These are phyloP conservation scores for Mucor racemosus DNA, from an alignment of 371 early-diverging fungal species.

Conservation along the genomic window DNA sequence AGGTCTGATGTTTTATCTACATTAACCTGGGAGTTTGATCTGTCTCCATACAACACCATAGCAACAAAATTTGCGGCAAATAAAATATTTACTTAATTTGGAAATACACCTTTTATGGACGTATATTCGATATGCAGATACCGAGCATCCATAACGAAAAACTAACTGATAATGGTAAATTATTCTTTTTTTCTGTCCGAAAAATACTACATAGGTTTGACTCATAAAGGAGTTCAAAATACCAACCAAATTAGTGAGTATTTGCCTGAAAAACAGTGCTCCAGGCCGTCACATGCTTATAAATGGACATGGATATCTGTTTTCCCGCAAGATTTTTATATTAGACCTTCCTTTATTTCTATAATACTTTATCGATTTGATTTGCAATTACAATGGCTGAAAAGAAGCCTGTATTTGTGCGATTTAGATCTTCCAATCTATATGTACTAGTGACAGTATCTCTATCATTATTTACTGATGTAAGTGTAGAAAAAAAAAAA, in stretches of 20 bases:
- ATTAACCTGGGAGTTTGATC: not conserved
- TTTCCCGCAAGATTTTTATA: not conserved
- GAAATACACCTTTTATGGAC: not conserved
- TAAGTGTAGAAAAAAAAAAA: conserved; percentile 16
- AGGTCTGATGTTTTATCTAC: not conserved
- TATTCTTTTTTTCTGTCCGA: not conserved
- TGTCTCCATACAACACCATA: not conserved
- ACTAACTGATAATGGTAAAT: not conserved
- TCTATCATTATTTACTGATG: conserved; percentile 41
- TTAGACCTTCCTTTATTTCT: not conserved
- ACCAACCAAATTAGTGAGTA: not conserved
- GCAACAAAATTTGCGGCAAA: not conserved
- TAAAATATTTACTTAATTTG: not conserved
- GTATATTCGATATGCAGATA: too few species aligned
- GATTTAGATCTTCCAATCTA: conserved; percentile 31
- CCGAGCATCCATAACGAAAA: not conserved
- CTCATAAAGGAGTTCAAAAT: not conserved
- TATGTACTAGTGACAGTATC: conserved; percentile 43
- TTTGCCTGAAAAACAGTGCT: not conserved
- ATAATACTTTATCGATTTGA: not conserved
- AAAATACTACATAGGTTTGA: not conserved
- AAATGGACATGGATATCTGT: too few species aligned
- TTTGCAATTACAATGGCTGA: conserved; percentile 6
- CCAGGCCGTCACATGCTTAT: not conserved
- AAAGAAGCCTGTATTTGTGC: conserved; percentile 32